phyloP scores from a whole-genome alignment of 2,329 filamentous ascomycete genomes.

The Rhynchosporium secalis region DNA sequence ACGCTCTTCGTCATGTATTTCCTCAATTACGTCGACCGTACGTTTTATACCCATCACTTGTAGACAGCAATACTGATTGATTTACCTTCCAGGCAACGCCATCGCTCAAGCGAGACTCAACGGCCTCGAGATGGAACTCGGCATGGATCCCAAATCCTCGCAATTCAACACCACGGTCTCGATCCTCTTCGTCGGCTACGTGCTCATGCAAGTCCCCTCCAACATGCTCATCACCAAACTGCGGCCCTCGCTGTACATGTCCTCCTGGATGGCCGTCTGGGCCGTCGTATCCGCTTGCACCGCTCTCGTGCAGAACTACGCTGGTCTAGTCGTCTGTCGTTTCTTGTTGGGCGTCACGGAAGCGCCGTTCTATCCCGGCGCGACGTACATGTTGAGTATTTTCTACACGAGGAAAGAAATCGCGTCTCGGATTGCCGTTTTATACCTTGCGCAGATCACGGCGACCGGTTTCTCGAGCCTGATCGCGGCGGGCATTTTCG shows the following conservation, averaged over 20 bases:
- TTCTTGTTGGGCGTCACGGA: constrained; percentile 35
- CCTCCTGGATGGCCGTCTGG: constrained; percentile 44
- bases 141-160: constrained; percentile 43
- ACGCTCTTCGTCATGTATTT: constrained; percentile 42
- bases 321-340: constrained; percentile 42
- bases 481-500: constrained; percentile 49
- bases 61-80: neutral
- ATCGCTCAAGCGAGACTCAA: constrained; percentile 58
- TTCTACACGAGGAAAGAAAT: constrained; percentile 56
- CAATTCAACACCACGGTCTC: constrained; percentile 52
- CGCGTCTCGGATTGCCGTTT: constrained; percentile 45
- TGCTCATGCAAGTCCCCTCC: constrained; percentile 49
- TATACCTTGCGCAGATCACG: constrained; percentile 48
- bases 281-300: constrained; percentile 44
- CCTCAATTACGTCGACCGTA: constrained; percentile 8
- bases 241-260: constrained; percentile 38
- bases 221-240: constrained; percentile 48
- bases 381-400: constrained; percentile 50
- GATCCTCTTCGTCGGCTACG: constrained; percentile 53
- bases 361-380: constrained; percentile 48
- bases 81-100: constrained; percentile 46
- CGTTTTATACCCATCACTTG: neutral
- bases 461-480: constrained; percentile 50
- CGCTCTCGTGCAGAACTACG: constrained; percentile 42
- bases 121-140: constrained; percentile 53